Evolutionary conservation across 2,329 filamentous ascomycete species (phyloP).

Genomic region (Drechslerella coelobrocha): DNA sequence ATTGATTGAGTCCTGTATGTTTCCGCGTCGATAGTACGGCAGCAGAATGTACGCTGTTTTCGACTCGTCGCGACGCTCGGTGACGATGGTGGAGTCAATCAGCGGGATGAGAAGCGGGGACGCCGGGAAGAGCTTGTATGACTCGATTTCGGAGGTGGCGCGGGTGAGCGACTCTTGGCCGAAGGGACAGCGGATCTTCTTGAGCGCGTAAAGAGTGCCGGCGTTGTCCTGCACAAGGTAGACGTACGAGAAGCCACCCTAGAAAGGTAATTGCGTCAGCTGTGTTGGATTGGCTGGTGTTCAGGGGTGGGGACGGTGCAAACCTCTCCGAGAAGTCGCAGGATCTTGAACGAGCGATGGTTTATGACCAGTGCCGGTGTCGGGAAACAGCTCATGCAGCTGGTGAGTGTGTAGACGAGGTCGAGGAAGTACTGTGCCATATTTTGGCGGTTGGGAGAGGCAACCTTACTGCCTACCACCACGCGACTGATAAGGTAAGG

Average conservation of each 20-base stretch:
- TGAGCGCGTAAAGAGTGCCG: constrained; percentile 87
- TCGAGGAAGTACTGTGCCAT: constrained; percentile 89
- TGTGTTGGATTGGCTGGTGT: constrained; percentile 1
- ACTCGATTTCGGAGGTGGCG: constrained; percentile 95
- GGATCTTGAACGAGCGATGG: constrained; percentile 90
- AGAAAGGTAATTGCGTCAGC: constrained; percentile 32
- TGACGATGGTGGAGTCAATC: constrained; percentile 81
- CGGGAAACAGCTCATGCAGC: constrained; percentile 96
- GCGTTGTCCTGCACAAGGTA: constrained; percentile 94
- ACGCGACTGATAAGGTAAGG: too few species aligned
- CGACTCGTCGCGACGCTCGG: constrained; percentile 70
- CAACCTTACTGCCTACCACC: too few species aligned
- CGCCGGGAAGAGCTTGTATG: constrained; percentile 86
- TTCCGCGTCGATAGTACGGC: constrained; percentile 92
- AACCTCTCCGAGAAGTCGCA: constrained; percentile 90
- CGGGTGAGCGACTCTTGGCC: constrained; percentile 93
- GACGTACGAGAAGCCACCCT: constrained; percentile 98
- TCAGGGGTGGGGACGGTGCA: constrained; percentile 51
- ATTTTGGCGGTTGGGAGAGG: constrained; percentile 45
- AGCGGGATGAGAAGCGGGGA: constrained; percentile 64
- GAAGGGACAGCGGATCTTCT: constrained; percentile 98
- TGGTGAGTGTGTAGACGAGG: constrained; percentile 86
- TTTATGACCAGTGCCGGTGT: constrained; percentile 96
- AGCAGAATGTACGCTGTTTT: constrained; percentile 98
- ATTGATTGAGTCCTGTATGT: constrained; percentile 97